phyloP scores from a whole-genome alignment of 164 flowering plant genomes.

The Paratinospora sagittata region DNA sequence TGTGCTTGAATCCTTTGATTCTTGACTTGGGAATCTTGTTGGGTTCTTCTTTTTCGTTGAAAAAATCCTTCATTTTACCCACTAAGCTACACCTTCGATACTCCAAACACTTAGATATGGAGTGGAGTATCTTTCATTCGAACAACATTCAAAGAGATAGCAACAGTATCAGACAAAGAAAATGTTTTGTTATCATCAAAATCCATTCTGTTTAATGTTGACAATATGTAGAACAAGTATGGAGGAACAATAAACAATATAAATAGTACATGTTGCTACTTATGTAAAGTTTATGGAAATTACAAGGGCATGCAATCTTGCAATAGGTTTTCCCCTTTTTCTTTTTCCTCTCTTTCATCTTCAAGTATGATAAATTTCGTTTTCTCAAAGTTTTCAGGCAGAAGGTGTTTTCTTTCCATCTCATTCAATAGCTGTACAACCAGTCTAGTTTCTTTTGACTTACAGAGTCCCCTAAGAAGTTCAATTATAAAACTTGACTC shows the following conservation, averaged over 20 bases:
- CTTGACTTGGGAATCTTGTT: no score
- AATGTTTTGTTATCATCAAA: no score
- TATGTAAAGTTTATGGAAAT: background rate
- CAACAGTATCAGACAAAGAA: no score
- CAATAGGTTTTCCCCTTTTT: background rate
- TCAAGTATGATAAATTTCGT: background rate
- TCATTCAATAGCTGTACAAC: constrained; percentile 34
- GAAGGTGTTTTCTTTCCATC: constrained; percentile 36
- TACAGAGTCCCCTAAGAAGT: constrained; percentile 44
- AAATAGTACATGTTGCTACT: no score
- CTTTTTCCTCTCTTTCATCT: background rate
- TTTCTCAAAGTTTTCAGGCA: constrained; percentile 34
- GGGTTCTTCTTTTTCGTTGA: no score
- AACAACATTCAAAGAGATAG: no score
- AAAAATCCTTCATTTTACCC: no score
- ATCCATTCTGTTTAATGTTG: no score
- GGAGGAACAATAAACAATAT: background rate
- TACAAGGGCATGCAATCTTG: background rate
- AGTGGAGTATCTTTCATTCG: no score
- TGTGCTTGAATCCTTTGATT: no score
- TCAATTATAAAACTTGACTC: constrained; percentile 33
- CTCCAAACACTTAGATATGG: no score
- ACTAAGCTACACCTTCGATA: no score
- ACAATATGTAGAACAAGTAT: background rate
- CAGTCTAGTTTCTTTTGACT: constrained; percentile 35